Conservation (phyloP, 208 protist species). For the Leishmania braziliensis region DNA sequence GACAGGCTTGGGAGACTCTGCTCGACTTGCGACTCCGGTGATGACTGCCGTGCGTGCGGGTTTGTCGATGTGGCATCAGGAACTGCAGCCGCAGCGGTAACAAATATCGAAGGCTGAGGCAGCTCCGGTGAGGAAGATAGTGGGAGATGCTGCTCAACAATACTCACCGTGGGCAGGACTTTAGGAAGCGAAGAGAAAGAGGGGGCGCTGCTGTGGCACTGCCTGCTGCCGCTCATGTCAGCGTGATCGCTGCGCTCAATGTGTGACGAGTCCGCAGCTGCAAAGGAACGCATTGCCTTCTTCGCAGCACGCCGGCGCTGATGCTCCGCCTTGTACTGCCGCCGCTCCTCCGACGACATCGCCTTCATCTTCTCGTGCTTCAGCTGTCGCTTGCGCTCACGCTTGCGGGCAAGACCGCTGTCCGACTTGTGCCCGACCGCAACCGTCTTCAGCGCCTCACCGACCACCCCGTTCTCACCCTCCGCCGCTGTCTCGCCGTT, state of each 20-base stretch:
- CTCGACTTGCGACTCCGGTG: not conserved
- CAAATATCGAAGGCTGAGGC: not conserved
- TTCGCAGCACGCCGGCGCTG: slow-evolving; percentile 31
- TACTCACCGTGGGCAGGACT: not conserved
- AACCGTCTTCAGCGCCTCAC: not conserved
- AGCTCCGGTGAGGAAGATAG: not conserved
- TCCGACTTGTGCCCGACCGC: slow-evolving; percentile 12
- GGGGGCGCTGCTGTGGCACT: not conserved
- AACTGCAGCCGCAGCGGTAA: not conserved
- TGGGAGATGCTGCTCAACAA: not conserved
- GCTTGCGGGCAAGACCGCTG: slow-evolving; percentile 29
- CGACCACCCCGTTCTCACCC: not conserved
- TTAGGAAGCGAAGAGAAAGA: not conserved
- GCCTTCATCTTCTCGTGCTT: slow-evolving; percentile 27
- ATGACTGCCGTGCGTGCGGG: not conserved
- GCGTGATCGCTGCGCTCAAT: not conserved
- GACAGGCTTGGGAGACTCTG: not conserved
- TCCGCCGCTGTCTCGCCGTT: not conserved
- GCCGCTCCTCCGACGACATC: slow-evolving; percentile 29
- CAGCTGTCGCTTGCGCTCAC: slow-evolving; percentile 31
- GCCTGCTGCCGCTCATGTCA: not conserved
- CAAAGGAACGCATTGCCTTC: slow-evolving; percentile 12
- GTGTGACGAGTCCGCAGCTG: not conserved
- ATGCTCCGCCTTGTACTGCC: slow-evolving; percentile 25
- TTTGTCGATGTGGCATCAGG: not conserved